Conservation (phyloP, 345 rosid species). For the Sapria himalayana region DNA sequence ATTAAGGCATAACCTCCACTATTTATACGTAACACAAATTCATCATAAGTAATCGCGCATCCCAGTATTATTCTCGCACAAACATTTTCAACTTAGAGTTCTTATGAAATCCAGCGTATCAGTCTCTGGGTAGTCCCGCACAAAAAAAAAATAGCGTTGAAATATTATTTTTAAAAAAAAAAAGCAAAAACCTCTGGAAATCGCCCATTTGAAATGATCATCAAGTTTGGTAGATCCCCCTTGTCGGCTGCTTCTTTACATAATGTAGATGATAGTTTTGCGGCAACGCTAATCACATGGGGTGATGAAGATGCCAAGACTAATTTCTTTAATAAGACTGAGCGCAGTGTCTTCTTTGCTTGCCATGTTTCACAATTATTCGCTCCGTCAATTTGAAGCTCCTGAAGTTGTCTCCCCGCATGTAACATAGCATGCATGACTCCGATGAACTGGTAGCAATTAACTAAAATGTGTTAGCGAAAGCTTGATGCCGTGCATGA, state of each 20-base stretch:
- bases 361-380: constrained; percentile 10
- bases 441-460: constrained; percentile 57
- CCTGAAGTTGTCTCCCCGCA: constrained; percentile 63
- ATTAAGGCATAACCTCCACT: too few relatives aligned
- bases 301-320: constrained; percentile 53
- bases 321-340: constrained; percentile 42
- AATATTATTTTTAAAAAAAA: constrained; percentile 5
- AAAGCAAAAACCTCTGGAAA: constrained; percentile 66
- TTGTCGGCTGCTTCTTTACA: constrained; percentile 63
- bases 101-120: too few relatives aligned
- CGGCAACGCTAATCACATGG: constrained; percentile 35
- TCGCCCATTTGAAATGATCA: constrained; percentile 32
- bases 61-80: too few relatives aligned
- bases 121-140: too few relatives aligned
- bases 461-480: constrained; percentile 13
- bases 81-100: too few relatives aligned
- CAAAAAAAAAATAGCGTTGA: constrained; percentile 3
- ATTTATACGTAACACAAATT: too few relatives aligned
- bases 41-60: too few relatives aligned
- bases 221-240: constrained; percentile 44
- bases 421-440: constrained; percentile 59
- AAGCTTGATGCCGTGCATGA: too few relatives aligned
- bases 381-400: constrained; percentile 27
- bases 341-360: constrained; percentile 16
- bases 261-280: constrained; percentile 42